Evolutionary conservation across 148 eudicot species (phyloP), one percentile per base, ranked within the genome.

Genomic region (Camellia sinensis): DNA sequence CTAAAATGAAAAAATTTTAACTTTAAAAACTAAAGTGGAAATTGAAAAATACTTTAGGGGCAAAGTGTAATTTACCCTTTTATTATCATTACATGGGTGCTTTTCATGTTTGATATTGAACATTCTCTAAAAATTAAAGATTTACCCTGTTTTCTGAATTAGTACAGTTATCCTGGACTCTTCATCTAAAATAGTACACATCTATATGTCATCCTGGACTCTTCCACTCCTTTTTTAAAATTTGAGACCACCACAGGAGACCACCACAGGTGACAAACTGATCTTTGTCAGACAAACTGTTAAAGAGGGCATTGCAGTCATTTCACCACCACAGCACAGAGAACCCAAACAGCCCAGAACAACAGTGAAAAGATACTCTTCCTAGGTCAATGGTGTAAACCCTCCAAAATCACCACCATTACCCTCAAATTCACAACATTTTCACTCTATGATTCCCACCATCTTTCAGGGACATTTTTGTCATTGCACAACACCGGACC

Each of bases 271-370:
- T 61, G 22, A 64, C 62, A 52, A 29, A 29, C 43, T 29, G 52
- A 19, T 50, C 50, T 63, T 50, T 77, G 71, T 59, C 67, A 78
- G 5, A 0, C 68, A 29, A 29, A 75, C 53, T 17, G 53, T 61
- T 48, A 61, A n/a, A 60, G 11, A 61, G 69, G 79, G 78, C 74
- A 80, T 76, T 69, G 40, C 69, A n/a, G 80, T 80, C 71, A 80
- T 66, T 71, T 59, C 77, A 75, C 19, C 13, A 73, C 18, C 1
- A 8, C 8, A 45, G 3, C 1, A 8, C 8, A 45, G 3, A 77
- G 56, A 77, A 77, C 29, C 80, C 68, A 69, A 79, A 44, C 37
- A 7, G 19, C 64, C 37, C 76, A 45, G 9, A 53, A 53, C 14
- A 50, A 62, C 75, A 77, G 19, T 61, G 65, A 13, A 70, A 80